phyloP scores from a whole-genome alignment of 306 rosid genomes.

The Castanea sativa region DNA sequence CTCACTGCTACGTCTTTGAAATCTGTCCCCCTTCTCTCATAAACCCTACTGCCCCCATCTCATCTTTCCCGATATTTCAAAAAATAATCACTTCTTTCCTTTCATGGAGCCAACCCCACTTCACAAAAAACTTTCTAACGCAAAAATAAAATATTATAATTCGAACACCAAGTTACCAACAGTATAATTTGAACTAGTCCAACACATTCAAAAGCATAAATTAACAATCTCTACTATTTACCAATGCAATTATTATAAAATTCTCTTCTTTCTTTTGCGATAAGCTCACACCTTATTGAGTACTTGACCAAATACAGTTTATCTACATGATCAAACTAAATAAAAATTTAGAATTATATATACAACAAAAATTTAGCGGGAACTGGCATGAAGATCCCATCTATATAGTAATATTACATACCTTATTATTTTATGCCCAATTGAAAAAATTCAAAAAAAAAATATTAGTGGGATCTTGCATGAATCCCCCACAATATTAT shows the following conservation, averaged over 20 bases:
- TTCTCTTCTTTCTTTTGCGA: too few species aligned
- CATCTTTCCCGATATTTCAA: neutral
- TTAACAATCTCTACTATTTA: too few species aligned
- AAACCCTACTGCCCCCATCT: neutral
- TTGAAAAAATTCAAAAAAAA: too few species aligned
- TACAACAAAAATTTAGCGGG: neutral
- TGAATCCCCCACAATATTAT: neutral
- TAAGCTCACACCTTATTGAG: too few species aligned
- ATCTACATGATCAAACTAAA: too few species aligned
- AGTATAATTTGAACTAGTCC: too few species aligned
- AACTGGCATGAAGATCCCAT: too few species aligned
- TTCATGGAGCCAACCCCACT: neutral
- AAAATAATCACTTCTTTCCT: neutral
- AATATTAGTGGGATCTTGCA: neutral
- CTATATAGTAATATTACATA: neutral
- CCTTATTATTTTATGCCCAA: neutral
- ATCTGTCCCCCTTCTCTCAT: neutral
- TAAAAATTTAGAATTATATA: neutral
- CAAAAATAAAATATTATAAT: too few species aligned
- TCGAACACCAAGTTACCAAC: too few species aligned
- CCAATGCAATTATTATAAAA: neutral
- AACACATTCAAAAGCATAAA: too few species aligned
- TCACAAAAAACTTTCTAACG: too few species aligned
- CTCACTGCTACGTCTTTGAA: slow-evolving; percentile 20
- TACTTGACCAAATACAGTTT: too few species aligned